These are phyloP conservation scores for Persicaria tinctoria DNA, from an alignment of 148 eudicot genomes.

Conservation along the genomic window DNA sequence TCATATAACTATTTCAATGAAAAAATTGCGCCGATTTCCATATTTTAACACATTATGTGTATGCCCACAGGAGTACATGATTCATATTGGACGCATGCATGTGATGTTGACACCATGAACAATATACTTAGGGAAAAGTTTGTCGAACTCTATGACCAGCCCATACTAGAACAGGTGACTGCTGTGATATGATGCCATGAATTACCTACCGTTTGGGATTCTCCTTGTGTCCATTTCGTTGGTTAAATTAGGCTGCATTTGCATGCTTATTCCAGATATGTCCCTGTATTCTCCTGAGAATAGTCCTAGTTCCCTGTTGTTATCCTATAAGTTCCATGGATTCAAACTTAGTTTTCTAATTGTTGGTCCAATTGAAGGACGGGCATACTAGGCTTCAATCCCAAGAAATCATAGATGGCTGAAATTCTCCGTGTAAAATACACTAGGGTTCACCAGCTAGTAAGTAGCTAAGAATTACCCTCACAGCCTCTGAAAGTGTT, in stretches of 20 bases:
- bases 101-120: slow-evolving; percentile 82
- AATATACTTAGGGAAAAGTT: slow-evolving; percentile 77
- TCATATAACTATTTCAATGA: not conserved
- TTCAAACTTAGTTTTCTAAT: not conserved
- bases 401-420: not conserved
- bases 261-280: not conserved
- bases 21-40: not conserved
- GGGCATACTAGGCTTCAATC: too few relatives aligned
- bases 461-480: not conserved
- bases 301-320: not conserved
- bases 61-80: slow-evolving; percentile 65
- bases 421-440: not conserved
- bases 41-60: not conserved
- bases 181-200: not conserved
- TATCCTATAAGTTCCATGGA: not conserved
- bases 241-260: not conserved
- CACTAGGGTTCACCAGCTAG: not conserved
- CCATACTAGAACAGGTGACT: slow-evolving; percentile 77
- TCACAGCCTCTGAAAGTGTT: too few relatives aligned
- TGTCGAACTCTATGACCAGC: slow-evolving; percentile 83
- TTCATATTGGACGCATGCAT: slow-evolving; percentile 77
- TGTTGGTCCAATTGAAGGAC: too few relatives aligned
- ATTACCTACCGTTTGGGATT: not conserved
- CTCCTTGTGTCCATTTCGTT: not conserved
- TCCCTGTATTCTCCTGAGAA: not conserved